phyloP scores from a whole-genome alignment of 108 stramenopile genomes.

The Nitzschia sp. region DNA sequence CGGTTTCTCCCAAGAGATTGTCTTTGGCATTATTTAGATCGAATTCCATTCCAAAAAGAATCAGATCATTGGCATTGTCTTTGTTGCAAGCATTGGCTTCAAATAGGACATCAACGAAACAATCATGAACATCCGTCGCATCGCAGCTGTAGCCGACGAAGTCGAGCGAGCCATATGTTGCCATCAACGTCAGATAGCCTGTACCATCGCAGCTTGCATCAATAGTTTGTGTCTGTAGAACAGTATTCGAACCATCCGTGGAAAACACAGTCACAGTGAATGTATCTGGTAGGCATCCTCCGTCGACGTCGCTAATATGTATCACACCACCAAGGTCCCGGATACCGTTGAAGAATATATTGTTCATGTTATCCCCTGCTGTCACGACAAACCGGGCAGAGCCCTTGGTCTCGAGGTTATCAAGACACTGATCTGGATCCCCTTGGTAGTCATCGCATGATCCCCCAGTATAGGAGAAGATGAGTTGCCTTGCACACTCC shows the following conservation, averaged over 20 bases:
- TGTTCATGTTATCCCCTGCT: background rate
- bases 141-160: constrained; percentile 27
- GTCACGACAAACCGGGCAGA: background rate
- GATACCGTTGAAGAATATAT: background rate
- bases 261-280: constrained; percentile 8
- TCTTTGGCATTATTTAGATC: background rate
- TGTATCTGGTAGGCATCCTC: constrained; percentile 15
- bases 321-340: background rate
- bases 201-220: constrained; percentile 24
- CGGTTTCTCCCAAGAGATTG: background rate
- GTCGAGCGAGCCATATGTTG: constrained; percentile 19
- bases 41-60: constrained; percentile 2
- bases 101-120: constrained; percentile 8
- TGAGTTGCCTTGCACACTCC: constrained; percentile 21
- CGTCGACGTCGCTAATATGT: background rate
- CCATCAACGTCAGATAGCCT: background rate
- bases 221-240: constrained; percentile 14
- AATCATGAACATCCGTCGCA: constrained; percentile 21
- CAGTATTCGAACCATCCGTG: background rate
- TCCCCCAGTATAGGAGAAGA: constrained; percentile 19
- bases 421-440: background rate
- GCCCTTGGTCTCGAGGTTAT: background rate
- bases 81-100: constrained; percentile 14
- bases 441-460: background rate
- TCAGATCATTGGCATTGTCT: background rate